Conservation (phyloP, 2,329 filamentous ascomycete species). For the Colletotrichum sojae region DNA sequence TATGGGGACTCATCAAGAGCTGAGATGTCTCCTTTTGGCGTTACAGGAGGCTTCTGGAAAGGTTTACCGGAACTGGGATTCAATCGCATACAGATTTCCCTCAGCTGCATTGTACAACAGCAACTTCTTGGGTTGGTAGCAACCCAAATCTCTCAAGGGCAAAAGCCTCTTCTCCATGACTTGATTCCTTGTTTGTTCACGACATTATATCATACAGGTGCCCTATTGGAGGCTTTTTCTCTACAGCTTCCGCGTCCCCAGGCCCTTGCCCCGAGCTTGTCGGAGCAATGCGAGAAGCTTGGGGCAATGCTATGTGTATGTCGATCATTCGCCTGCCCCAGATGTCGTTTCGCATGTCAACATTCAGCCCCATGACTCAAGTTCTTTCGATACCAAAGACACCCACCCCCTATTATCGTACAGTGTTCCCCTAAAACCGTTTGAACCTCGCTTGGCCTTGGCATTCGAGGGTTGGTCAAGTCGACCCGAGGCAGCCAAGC, state of each 20-base stretch:
- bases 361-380: slow-evolving; percentile 28
- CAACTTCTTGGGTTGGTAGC: slow-evolving; percentile 1
- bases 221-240: neutral
- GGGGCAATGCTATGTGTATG: neutral
- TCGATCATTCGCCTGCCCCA: slow-evolving; percentile 11
- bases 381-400: slow-evolving; percentile 5
- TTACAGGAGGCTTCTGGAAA: slow-evolving; percentile 19
- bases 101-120: slow-evolving; percentile 28
- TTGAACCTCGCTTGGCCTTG: slow-evolving; percentile 7
- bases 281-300: neutral
- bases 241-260: neutral
- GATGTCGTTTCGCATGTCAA: slow-evolving; percentile 14
- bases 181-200: neutral
- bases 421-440: slow-evolving; percentile 4
- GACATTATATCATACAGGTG: slow-evolving; percentile 9
- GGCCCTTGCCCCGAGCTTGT: slow-evolving; percentile 7
- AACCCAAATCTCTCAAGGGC: neutral
- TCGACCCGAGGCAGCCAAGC: slow-evolving; percentile 21
- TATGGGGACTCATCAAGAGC: slow-evolving; percentile 67
- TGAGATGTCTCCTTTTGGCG: slow-evolving; percentile 63
- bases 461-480: neutral
- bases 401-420: slow-evolving; percentile 2
- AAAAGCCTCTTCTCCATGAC: slow-evolving; percentile 1
- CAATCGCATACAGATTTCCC: slow-evolving; percentile 10
- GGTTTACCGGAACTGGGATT: slow-evolving; percentile 3